Base-by-base conservation (phyloP, 208 protist species). In the Leishmania arabica region DNA sequence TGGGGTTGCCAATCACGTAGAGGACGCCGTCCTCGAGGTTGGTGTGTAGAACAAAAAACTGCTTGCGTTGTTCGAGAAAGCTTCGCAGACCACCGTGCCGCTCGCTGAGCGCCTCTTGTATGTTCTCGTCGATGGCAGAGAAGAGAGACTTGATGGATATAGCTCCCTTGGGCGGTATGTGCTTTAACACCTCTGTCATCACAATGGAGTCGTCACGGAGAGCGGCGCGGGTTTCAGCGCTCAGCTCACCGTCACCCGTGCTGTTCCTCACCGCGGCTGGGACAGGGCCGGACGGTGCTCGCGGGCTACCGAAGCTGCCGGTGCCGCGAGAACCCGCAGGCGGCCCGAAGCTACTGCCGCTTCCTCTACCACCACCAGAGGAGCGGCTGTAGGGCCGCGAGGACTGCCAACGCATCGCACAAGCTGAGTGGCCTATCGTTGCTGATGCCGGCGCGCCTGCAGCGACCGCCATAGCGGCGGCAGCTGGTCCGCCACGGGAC, bases 101-200 rank as follows among this genome's bases (percentile, higher is more conserved):
- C 85, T 96, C 92, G 69, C 90, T 90, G 34, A 97, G 82, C 7
- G 94, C 94, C 71, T 97, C 92, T 81, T 95, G 90, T 37, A 97
- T 84, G 60, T 90, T 85, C 2, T 80, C 76, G 37, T 70, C 42
- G 15, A 97, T 85, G 60, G 88, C 71, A 2, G 91, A 83, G 74
- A 82, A 86, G 54, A 97, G 88, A 5, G 90, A 90, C 84, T 94
- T 97, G 71, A 95, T 60, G 13, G 88, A 87, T 77, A 95, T 90
- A 70, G 91, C 89, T 1, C 89, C 91, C 54, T 92, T 87, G 45
- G 75, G 84, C 1, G 90, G 91, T 42, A 97, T 79, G 74, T 86
- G 78, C 65, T 87, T 86, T 17, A 94, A 86, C 71, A 97, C 65
- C 54, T 88, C 84, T 21, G 79, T 84, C n/a, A 95, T 64, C 51